phyloP scores from a whole-genome alignment of 2,329 filamentous ascomycete genomes.

The Verticillium klebahnii region DNA sequence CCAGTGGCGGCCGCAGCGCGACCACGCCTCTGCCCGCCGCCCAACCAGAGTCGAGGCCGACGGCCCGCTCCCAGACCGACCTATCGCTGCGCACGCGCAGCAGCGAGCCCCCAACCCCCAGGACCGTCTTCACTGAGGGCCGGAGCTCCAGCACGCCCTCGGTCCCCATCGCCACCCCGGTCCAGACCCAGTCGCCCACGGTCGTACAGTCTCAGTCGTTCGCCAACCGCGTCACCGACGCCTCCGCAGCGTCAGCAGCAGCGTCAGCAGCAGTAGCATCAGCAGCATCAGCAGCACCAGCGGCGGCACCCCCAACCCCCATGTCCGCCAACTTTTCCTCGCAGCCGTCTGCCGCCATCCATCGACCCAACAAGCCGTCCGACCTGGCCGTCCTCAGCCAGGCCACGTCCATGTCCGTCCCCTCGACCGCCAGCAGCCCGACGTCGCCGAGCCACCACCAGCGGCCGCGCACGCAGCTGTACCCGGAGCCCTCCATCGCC shows the following conservation, averaged over 20 bases:
- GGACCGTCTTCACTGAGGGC: conserved; percentile 35
- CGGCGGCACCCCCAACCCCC: not conserved
- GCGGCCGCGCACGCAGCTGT: conserved; percentile 45
- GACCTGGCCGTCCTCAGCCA: conserved; percentile 34
- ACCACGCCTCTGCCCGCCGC: conserved; percentile 42
- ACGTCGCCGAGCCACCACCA: conserved; percentile 28
- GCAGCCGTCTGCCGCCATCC: conserved; percentile 9
- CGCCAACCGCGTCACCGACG: conserved; percentile 25
- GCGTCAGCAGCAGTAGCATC: no score
- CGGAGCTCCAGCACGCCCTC: conserved; percentile 36
- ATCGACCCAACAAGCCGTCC: conserved; percentile 27
- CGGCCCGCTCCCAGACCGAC: conserved; percentile 63
- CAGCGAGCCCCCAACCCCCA: conserved; percentile 28
- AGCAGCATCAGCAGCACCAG: no score
- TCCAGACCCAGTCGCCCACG: conserved; percentile 14
- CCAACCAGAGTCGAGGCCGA: conserved; percentile 40
- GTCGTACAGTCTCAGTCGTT: conserved; percentile 23
- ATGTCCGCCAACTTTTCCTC: conserved; percentile 12
- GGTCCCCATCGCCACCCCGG: conserved; percentile 18
- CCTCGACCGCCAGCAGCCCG: conserved; percentile 26
- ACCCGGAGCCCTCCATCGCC: conserved; percentile 65
- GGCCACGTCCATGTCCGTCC: conserved; percentile 21
- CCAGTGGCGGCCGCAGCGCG: conserved; percentile 50
- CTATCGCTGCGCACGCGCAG: conserved; percentile 41
- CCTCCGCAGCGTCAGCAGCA: not conserved